Evolutionary conservation across 108 stramenopile genomes (phyloP), one percentile per base, ranked within the genome.

Genomic region (Nitzschia palea): DNA sequence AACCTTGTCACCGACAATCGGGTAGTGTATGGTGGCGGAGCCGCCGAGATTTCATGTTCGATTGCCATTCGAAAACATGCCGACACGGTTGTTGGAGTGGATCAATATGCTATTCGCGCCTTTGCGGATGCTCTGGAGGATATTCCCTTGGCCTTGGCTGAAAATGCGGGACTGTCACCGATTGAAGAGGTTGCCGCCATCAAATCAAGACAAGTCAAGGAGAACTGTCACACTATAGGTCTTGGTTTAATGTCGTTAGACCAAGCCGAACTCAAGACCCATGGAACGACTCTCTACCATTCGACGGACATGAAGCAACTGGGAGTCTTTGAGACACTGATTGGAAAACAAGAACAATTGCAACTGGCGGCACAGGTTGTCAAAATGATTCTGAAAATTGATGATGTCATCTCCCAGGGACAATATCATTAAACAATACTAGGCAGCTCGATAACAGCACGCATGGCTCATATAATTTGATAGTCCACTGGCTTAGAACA

Each of bases 331-430:
- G 99, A 99, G 74, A 99, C 99, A 8, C 77, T 99, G 60, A 97
- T 97, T 82, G 99, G 99, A 53, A 99, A 99, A 82, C 96, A 98
- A 67, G 95, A 99, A 74, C 99, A 99, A 80, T 71, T 99, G 37
- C 94, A 94, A 74, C 76, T 99, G 47, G 99, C 99, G 34, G 98
- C 97, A 18, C 99, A 99, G 80, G 96, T 99, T 6, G 98, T 98
- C 65, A 99, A 99, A 83, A 98, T 99, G 97, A 98, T 99, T 69
- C 87, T 99, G 67, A 99, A 98, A 82, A 98, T 99, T 79, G 99
- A 99, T 63, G 98, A 99, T 79, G 96, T 98, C 15, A 94, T 99
- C 72, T 82, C 91, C 44, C 68, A 77, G 62, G 92, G 92, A 31
- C 65, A 78, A 34, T 80, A 85, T 57, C 53, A 79, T 31, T 84